Percentiles rank a stretch among this genome's conserved stretches.
Conservation (phyloP, 2,329 filamentous ascomycete species). For the Venturia effusa region DNA sequence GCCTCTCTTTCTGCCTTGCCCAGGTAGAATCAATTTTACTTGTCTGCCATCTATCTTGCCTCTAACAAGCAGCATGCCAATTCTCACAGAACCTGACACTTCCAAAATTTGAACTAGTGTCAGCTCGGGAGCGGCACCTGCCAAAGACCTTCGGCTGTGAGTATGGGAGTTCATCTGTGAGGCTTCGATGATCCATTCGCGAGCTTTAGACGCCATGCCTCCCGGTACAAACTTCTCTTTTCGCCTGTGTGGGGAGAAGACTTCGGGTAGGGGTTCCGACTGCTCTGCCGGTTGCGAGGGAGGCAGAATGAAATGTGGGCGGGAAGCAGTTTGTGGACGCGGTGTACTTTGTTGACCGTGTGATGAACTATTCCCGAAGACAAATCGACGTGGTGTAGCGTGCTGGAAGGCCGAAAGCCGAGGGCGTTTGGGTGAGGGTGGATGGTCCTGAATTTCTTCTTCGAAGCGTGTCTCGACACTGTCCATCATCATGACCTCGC, state of each 20-base stretch:
- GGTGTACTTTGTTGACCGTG: background rate
- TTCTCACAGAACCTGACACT: slow-evolving; percentile 15
- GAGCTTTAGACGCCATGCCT: slow-evolving; percentile 38
- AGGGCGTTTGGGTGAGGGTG: slow-evolving; percentile 4
- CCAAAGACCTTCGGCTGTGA: background rate
- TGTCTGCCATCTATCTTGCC: slow-evolving; percentile 15
- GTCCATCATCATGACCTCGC: slow-evolving; percentile 2
- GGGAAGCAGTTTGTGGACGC: slow-evolving; percentile 12
- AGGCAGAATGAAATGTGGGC: slow-evolving; percentile 29
- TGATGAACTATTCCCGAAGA: background rate
- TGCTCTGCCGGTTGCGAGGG: slow-evolving; percentile 20
- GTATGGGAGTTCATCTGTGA: background rate
- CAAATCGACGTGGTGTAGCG: background rate
- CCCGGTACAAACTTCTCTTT: slow-evolving; percentile 38
- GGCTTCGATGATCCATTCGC: slow-evolving; percentile 39
- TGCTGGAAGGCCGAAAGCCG: background rate
- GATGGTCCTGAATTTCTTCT: background rate
- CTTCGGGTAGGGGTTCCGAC: slow-evolving; percentile 34
- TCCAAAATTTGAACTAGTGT: background rate
- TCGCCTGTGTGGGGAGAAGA: slow-evolving; percentile 43
- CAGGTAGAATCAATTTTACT: slow-evolving; percentile 20
- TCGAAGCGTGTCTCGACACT: background rate
- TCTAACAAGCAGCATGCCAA: slow-evolving; percentile 19
- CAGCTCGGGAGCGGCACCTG: background rate
- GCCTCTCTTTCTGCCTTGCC: slow-evolving; percentile 17